Base-by-base conservation (phyloP, 345 rosid species). In the Camelina hispida region DNA sequence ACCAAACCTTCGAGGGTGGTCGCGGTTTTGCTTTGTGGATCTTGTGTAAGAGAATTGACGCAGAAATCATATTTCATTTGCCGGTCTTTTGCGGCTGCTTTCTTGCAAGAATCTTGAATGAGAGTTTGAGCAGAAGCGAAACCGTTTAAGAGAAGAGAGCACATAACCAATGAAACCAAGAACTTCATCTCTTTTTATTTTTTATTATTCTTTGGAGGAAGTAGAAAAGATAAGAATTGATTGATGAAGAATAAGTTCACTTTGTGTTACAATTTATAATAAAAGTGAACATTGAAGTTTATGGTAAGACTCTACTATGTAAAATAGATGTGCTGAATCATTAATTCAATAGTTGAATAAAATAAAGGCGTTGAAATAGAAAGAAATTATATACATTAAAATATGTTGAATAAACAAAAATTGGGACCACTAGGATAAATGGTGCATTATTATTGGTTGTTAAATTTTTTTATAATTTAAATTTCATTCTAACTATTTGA, bases 41-140 rank as follows among this genome's bases (percentile, higher is more conserved):
- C 74, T 59, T 58, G 53, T 76, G 74, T 54, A 7, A 87, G 69
- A 22, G 43, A 55, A 0, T 55, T 37, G 17, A 84, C 72, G 15
- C 84, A 87, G 12, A 84, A 78, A 12, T 68, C 66, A 3, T 71
- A 78, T 4, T 55, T 78, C 6, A 84, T 13, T 2, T 73, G 69
- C n/a, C 78, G 82, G 51, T 82, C 76, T 4, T 28, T 48, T 0
- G 56, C 64, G 3, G 84, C 80, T 13, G 88, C 87, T 61, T 80
- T 56, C 4, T 54, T 4, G 59, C 87, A 85, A 63, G 81, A 74
- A 1, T 62, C 32, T 2, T 62, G 52, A 35, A 77, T 40, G 9
- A 76, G 35, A 66, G 61, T 35, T 72, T 68, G 44, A 2, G 79
- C 38, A 44, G 66, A 47, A 60, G 59, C 55, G 5, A 28, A 28